Evolutionary conservation across 371 early-diverging fungal genomes (phyloP).

Genomic region (Mucor ambiguus): DNA sequence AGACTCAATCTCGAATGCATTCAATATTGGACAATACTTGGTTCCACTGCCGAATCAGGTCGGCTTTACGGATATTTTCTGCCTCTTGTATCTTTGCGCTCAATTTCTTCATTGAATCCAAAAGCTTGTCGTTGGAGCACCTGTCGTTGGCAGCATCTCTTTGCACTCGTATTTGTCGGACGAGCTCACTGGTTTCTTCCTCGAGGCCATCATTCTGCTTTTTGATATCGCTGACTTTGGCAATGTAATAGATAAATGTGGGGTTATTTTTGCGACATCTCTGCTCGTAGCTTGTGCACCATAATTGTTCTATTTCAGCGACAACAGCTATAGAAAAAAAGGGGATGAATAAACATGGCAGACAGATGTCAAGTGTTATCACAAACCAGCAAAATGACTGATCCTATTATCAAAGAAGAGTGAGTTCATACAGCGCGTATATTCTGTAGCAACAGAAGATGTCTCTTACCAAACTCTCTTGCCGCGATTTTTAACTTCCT

Average conservation of each 20-base stretch:
- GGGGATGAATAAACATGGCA: neutral
- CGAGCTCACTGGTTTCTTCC: neutral
- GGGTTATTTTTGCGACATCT: constrained; percentile 17
- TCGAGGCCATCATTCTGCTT: neutral
- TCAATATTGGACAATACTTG: neutral
- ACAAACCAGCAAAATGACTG: constrained; percentile 16
- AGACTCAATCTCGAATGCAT: neutral
- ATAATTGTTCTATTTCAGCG: constrained; percentile 17
- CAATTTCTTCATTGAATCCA: neutral
- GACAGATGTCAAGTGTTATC: neutral
- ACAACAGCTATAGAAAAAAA: constrained; percentile 8
- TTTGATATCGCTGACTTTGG: neutral
- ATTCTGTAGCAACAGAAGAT: neutral
- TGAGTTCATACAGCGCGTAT: neutral
- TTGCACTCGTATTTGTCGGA: neutral
- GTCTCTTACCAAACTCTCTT: constrained; percentile 14
- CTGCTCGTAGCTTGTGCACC: constrained; percentile 7
- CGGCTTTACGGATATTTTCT: neutral
- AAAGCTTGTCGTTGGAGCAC: neutral
- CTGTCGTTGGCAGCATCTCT: neutral
- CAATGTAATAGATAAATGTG: constrained; percentile 13
- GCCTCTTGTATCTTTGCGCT: neutral
- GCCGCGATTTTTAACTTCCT: constrained; percentile 11
- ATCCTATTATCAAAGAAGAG: neutral
- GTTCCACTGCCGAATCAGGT: neutral